Base-by-base conservation (phyloP, 768 basidiomycete species). In the Termitomyces sp. region DNA sequence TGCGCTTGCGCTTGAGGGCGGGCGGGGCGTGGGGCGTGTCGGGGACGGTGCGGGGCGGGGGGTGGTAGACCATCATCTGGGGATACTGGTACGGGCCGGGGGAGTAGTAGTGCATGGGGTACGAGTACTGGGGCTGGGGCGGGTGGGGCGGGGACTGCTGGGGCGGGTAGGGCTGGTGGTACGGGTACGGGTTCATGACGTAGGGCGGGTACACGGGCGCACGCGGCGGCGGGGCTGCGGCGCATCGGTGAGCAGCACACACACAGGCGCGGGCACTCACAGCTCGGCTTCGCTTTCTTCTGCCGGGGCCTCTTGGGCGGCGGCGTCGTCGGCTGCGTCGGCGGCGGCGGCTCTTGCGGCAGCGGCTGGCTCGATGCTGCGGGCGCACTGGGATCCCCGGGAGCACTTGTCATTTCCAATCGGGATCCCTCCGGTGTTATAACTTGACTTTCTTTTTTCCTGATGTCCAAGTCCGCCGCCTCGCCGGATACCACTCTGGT, bases 161-260 rank as follows among this genome's bases (percentile, higher is more conserved):
- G 26, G 71, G 67, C 2, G 63, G 46, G 51, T 65, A 65, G 26
- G 65, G 64, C 29, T 61, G 63, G 60, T 65, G 78, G 50, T 72
- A 77, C 20, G 85, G 81, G 66, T 88, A 90, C 58, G 81, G 72
- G 54, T 89, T 90, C 87, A 89, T 90, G 69, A 84, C 76, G 65
- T 73, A 71, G 52, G 81, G 83, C 9, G 80, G 76, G 50, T 42
- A 51, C 34, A 51, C 36, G 16, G 13, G 6, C 18, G 15, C 12
- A 10, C 46, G 44, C 36, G 74, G 75, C 48, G 82, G 81, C 64
- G 81, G 82, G 60, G 81, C 77, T 36, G 51, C 28, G 53, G 57
- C 72, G 71, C 69, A 68, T 81, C 68, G 68, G 76, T n/a, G n/a
- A n/a, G n/a, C n/a, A n/a, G n/a, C n/a, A n/a, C n/a, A n/a, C n/a